Conservation (phyloP, 2,329 filamentous ascomycete species). For the Scytalidium lignicola region DNA sequence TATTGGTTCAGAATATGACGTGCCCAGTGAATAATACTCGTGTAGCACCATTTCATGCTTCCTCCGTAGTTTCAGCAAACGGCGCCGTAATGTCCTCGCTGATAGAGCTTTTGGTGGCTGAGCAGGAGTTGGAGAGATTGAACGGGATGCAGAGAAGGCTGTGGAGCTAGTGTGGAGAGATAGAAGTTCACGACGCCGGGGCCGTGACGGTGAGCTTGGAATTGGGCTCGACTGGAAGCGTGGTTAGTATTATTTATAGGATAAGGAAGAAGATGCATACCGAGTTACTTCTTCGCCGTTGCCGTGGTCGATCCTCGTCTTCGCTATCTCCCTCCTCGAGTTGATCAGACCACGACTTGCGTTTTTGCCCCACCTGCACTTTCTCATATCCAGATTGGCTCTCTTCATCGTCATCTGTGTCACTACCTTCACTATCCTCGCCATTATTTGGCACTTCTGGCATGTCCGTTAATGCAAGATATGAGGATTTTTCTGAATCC, state of each 20-base stretch:
- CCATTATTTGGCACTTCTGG: constrained; percentile 67
- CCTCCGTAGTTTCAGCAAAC: constrained; percentile 67
- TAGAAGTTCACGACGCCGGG: constrained; percentile 54
- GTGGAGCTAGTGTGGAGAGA: constrained; percentile 45
- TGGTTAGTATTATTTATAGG: constrained; percentile 13
- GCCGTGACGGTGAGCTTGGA: constrained; percentile 56
- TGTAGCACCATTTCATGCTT: constrained; percentile 74
- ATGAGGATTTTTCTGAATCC: constrained; percentile 69
- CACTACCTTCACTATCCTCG: constrained; percentile 43
- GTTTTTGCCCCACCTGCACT: constrained; percentile 58
- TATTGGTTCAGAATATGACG: constrained; percentile 90
- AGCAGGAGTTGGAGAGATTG: constrained; percentile 47
- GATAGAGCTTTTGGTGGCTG: constrained; percentile 60
- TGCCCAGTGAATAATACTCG: constrained; percentile 79
- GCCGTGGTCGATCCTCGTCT: constrained; percentile 69
- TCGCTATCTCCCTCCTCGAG: constrained; percentile 64
- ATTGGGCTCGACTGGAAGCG: constrained; percentile 56
- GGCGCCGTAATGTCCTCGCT: constrained; percentile 64
- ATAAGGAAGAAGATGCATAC: constrained; percentile 43
- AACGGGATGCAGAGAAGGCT: constrained; percentile 34
- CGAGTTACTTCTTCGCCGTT: constrained; percentile 82
- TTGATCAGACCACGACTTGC: constrained; percentile 72
- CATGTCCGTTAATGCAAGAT: constrained; percentile 83
- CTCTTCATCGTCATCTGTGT: constrained; percentile 52
- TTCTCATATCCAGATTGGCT: constrained; percentile 22